Evolutionary conservation across 106 monocot species (phyloP), one percentile per base, ranked within the genome.

Genomic region (Acorus gramineus): DNA sequence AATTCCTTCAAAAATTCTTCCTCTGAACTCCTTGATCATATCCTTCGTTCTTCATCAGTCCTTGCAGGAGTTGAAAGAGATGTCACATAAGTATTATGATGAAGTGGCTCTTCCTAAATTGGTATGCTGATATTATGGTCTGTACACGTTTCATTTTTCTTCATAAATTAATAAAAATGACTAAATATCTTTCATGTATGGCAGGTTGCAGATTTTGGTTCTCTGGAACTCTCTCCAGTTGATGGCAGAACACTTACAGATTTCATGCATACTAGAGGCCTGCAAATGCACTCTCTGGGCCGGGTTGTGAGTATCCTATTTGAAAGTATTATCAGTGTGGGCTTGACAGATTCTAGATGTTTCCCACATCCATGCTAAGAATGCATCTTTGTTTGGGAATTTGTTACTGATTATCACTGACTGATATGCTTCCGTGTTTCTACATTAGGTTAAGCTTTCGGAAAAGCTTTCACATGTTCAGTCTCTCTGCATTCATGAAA

Each of bases 141-240:
- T 3, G 44, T 11, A 49, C 43, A 44, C 28, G 28, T 28, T 28
- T 28, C 28, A 14, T 70, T 14, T 51, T 66, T 8, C 52, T 73
- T 66, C 46, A 5, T 44, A 46, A 47, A 44, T 42, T 14, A 51
- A 28, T 28, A 28, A 28, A 28, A 28, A 28, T 60, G 59, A 13
- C 53, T 49, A 57, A n/a, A 53, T 66, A 8, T 55, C 8, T 9
- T 72, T 55, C 10, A 46, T 7, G 49, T 71, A 46, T 66, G 66
- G 73, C 65, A 98, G 96, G 92, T 92, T 76, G 85, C 91, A 68
- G 96, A 98, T 88, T 98, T 98, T 89, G 96, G 88, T 66, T 98
- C 96, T 6, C 67, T 98, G 68, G 96, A 98, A 63, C 96, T 98
- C 76, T 98, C 96, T 67, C 96, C 96, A 43, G 96, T 98, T 79